Conservation (phyloP, 2,329 filamentous ascomycete genomes). For the Arachnomyces sp. region DNA sequence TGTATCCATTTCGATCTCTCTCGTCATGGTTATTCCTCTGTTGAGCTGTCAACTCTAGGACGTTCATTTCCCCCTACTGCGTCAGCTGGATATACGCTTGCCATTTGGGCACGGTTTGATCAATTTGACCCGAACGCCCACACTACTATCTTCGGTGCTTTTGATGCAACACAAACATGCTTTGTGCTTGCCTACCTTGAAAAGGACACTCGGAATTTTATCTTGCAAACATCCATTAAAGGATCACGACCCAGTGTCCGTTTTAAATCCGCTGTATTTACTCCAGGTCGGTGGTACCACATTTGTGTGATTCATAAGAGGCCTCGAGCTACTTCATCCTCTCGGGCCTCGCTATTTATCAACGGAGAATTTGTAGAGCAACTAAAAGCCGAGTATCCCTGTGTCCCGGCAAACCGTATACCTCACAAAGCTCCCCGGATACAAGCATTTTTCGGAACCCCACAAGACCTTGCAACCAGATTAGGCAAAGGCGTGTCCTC, state of each 20-base stretch:
- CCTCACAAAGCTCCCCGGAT: conserved; percentile 52
- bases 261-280: conserved; percentile 77
- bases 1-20: conserved; percentile 94
- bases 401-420: conserved; percentile 58
- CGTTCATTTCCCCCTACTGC: conserved; percentile 74
- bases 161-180: conserved; percentile 84
- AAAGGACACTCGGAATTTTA: conserved; percentile 86
- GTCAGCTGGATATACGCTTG: conserved; percentile 78
- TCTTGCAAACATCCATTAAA: conserved; percentile 88
- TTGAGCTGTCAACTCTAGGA: conserved; percentile 82
- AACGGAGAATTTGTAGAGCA: conserved; percentile 93
- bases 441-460: conserved; percentile 89
- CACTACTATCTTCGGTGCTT: conserved; percentile 92
- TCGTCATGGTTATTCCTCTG: conserved; percentile 75
- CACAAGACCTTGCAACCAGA: conserved; percentile 72
- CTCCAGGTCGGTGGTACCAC: conserved; percentile 81
- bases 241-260: conserved; percentile 81
- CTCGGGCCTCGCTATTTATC: conserved; percentile 81
- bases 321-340: conserved; percentile 64
- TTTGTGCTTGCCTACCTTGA: conserved; percentile 92
- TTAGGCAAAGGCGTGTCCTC: conserved; percentile 64
- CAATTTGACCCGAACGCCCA: conserved; percentile 76
- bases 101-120: conserved; percentile 83
- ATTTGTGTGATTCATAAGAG: conserved; percentile 79
- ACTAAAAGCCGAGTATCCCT: conserved; percentile 79